Percentiles rank a stretch among this genome's conserved stretches.
Conservation (phyloP, 73 alveolate genomes). For the Effrenium voratum region DNA sequence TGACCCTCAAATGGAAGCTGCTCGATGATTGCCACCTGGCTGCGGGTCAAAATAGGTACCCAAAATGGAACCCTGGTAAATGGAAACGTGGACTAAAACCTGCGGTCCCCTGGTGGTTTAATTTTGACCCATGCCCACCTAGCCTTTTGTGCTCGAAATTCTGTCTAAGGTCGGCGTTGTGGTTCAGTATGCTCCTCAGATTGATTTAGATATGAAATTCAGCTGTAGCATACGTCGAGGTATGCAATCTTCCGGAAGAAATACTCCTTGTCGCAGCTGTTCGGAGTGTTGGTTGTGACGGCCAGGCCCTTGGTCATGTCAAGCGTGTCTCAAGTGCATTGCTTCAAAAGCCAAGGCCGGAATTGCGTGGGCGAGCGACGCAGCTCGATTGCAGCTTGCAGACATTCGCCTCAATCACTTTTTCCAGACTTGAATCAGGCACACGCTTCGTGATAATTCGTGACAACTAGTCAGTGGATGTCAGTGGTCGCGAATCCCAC, state of each 20-base stretch:
- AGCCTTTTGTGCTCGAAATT: no score
- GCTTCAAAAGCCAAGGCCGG: neutral
- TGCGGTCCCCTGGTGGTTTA: no score
- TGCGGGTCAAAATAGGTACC: neutral
- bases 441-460: no score
- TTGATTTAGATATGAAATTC: neutral
- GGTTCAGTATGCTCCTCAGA: neutral
- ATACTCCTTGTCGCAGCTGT: neutral
- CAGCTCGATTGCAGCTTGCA: neutral
- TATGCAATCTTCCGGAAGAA: neutral
- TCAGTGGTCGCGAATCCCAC: no score
- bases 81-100: no score
- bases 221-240: neutral
- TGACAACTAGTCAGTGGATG: no score
- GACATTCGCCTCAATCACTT: no score
- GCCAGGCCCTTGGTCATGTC: neutral
- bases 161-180: slow-evolving; percentile 14
- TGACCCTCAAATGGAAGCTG: neutral
- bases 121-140: no score
- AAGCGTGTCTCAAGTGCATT: neutral
- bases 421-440: no score
- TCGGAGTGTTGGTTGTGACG: neutral
- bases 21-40: neutral
- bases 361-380: slow-evolving; percentile 10
- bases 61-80: no score